Base-by-base conservation (phyloP, 306 rosid species). In the Ammopiptanthus mongolicus region DNA sequence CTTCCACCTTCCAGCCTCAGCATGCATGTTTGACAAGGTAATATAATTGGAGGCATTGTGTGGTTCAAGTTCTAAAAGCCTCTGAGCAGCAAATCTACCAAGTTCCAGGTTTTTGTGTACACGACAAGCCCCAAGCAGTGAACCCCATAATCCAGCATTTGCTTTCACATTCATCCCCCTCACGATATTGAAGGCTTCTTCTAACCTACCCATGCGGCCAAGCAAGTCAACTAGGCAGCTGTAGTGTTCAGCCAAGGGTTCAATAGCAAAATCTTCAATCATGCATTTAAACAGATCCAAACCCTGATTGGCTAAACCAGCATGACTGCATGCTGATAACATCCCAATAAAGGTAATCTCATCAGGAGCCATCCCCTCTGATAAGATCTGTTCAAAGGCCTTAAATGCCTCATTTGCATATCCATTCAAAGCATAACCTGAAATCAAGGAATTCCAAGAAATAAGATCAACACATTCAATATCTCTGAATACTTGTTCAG, bases 361-460 rank as follows among this genome's bases (percentile, higher is more conserved):
- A 65, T 87, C 98, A 19, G 96, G 98, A 31, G 29, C 31, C 73
- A 65, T 66, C 34, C 78, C 80, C 47, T 80, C 77, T 6, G 72
- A 75, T 62, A 83, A 67, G 97, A 93, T 87, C 70, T 79, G 73
- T 73, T 84, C 56, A 55, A 91, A 91, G 71, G 83, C 84, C 53
- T 71, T 65, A 63, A 93, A 65, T 51, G 96, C 93, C 82, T 77
- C 83, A 34, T 81, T 71, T 48, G 91, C 96, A 61, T 77, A 62
- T 53, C 96, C 93, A 15, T 93, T 91, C 71, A 87, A 46, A 68
- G 98, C 89, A 81, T 84, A 86, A 13, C 97, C 91, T 2, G 88
- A 76, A 78, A 93, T 93, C 83, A 93, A 79, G 67, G 97, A 89
- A 80, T 93, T 93, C 93, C 93, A 89, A 66, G 98, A 89, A 57